Percentiles rank a stretch among this genome's conserved stretches.
These are phyloP conservation scores for Cordyceps pruinosa DNA, from an alignment of 2,329 filamentous ascomycete species.

Conservation along the genomic window DNA sequence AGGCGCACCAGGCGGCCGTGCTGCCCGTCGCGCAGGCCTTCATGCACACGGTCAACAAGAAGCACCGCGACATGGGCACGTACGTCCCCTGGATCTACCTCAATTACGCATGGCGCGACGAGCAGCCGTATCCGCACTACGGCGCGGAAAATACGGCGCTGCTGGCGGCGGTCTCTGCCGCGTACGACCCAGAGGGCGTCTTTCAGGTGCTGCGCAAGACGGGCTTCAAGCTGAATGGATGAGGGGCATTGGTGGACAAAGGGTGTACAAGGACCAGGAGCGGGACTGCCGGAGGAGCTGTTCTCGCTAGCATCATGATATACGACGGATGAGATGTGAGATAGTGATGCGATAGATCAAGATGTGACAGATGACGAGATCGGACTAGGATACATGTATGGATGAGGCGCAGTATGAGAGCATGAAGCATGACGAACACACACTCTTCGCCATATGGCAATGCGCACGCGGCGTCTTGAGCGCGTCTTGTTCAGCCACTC, in stretches of 20 bases:
- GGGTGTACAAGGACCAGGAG: no score
- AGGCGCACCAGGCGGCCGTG: conserved; percentile 27
- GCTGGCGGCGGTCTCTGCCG: conserved; percentile 22
- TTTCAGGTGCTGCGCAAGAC: conserved; percentile 27
- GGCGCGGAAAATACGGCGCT: conserved; percentile 28
- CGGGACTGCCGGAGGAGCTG: neutral
- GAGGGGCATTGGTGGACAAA: no score
- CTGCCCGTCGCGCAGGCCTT: conserved; percentile 23
- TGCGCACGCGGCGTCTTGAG: neutral
- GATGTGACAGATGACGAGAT: neutral
- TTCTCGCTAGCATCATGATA: neutral
- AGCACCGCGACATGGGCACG: conserved; percentile 21
- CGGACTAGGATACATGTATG: neutral
- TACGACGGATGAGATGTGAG: neutral
- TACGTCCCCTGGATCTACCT: conserved; percentile 33
- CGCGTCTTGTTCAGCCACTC: neutral
- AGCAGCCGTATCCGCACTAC: conserved; percentile 32
- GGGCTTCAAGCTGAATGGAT: conserved; percentile 22
- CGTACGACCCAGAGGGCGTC: conserved; percentile 28
- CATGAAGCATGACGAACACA: neutral
- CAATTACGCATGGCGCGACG: conserved; percentile 35
- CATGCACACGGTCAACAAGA: conserved; percentile 19
- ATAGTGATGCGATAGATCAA: neutral
- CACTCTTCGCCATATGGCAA: neutral
- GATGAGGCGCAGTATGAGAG: neutral